These are phyloP conservation scores for Coprinellus micaceus DNA, from an alignment of 768 basidiomycete genomes.

Conservation along the genomic window DNA sequence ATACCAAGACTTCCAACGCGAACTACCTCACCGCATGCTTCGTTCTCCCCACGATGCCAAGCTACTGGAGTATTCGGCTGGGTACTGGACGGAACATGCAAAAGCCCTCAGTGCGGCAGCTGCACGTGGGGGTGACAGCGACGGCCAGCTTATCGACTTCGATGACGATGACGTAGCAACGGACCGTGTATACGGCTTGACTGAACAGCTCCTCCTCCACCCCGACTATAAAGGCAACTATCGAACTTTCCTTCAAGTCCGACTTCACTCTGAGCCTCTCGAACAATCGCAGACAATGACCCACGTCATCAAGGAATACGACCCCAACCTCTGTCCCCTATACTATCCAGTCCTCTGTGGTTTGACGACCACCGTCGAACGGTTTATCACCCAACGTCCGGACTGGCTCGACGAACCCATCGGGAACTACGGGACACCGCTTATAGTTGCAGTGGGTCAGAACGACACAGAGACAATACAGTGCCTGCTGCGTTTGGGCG, in stretches of 20 bases:
- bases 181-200: neutral
- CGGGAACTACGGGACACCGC: neutral
- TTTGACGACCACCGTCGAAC: conserved; percentile 1
- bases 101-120: neutral
- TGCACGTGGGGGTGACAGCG: neutral
- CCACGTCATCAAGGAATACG: conserved; percentile 1
- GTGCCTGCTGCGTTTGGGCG: neutral
- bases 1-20: neutral
- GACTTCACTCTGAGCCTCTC: neutral
- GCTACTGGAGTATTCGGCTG: neutral
- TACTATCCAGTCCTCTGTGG: neutral
- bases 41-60: neutral
- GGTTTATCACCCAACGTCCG: neutral
- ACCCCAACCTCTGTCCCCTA: neutral
- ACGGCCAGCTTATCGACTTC: neutral
- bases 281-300: neutral
- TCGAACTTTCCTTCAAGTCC: neutral
- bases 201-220: neutral
- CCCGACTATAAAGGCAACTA: conserved; percentile 1
- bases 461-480: neutral
- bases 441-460: neutral
- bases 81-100: conserved; percentile 1
- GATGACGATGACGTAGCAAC: neutral
- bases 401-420: neutral
- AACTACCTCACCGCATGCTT: neutral